Percentiles rank a stretch among this genome's conserved stretches.
These are phyloP conservation scores for Candida easanensis DNA, from an alignment of 805 yeast species.

Conservation along the genomic window DNA sequence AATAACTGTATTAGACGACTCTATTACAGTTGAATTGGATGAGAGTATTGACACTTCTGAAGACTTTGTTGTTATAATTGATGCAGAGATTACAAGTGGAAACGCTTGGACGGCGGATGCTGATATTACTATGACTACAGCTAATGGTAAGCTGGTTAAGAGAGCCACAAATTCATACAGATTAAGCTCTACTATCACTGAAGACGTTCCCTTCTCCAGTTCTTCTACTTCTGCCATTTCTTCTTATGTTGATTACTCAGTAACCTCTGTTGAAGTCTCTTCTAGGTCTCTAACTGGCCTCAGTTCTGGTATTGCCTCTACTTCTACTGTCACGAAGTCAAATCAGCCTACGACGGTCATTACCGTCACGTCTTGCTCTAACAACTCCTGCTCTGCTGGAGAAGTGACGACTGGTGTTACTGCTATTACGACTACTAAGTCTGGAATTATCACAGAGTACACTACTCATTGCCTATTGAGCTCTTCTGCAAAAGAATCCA, in stretches of 20 bases:
- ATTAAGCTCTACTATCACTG: neutral
- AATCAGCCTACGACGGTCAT: conserved; percentile 14
- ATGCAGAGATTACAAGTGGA: conserved; percentile 48
- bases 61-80: neutral
- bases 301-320: no score
- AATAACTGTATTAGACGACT: neutral
- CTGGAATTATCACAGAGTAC: conserved; percentile 18
- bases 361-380: conserved; percentile 16
- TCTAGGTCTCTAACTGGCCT: no score
- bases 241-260: no score
- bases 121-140: conserved; percentile 68
- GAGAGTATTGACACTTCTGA: neutral
- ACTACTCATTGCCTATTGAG: neutral
- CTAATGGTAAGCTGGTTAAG: neutral
- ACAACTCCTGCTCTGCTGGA: conserved; percentile 26
- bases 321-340: neutral
- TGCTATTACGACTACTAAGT: conserved; percentile 18
- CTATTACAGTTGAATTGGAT: neutral
- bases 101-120: conserved; percentile 97
- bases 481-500: no score
- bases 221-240: neutral
- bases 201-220: neutral
- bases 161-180: neutral
- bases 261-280: no score
- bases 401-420: conserved; percentile 25